A percentile compares a stretch with the other conserved stretches of the same genome.
Conservation (phyloP, 148 eudicot species). For the Nyssa sinensis region DNA sequence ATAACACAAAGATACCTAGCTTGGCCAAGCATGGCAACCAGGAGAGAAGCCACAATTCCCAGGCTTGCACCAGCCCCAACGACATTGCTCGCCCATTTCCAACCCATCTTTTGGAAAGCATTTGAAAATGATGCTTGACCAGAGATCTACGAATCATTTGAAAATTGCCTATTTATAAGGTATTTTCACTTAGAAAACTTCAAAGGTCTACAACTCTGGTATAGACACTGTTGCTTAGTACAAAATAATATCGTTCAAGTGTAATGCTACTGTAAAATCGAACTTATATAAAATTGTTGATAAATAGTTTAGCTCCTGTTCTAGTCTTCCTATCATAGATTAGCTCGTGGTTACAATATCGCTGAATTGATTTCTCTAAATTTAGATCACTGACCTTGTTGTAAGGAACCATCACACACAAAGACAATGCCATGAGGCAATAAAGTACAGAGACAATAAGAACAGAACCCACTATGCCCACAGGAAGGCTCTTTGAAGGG, state of each 20-base stretch:
- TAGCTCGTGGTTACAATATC: no score
- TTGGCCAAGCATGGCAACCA: constrained; percentile 92
- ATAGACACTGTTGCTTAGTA: no score
- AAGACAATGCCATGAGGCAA: constrained; percentile 70
- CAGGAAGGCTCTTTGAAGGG: constrained; percentile 65
- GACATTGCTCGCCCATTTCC: constrained; percentile 83
- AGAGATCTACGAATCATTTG: constrained; percentile 41
- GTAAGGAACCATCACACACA: constrained; percentile 77
- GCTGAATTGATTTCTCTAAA: not conserved
- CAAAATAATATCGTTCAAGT: no score
- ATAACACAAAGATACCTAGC: constrained; percentile 88
- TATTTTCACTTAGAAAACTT: constrained; percentile 2
- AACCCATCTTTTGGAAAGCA: constrained; percentile 68
- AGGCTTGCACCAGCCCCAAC: constrained; percentile 83
- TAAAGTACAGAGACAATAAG: constrained; percentile 59
- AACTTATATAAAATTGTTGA: no score
- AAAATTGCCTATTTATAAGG: constrained; percentile 10
- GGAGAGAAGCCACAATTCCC: constrained; percentile 79
- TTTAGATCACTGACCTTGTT: constrained; percentile 36
- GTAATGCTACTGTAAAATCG: no score
- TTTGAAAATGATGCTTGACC: constrained; percentile 66
- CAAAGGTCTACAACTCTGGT: not conserved
- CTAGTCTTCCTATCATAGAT: no score
- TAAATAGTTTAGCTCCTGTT: no score
- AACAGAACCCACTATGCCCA: constrained; percentile 86